Base-by-base conservation (phyloP, 1,139 yeast species). In the Blastobotrys arbuscula region DNA sequence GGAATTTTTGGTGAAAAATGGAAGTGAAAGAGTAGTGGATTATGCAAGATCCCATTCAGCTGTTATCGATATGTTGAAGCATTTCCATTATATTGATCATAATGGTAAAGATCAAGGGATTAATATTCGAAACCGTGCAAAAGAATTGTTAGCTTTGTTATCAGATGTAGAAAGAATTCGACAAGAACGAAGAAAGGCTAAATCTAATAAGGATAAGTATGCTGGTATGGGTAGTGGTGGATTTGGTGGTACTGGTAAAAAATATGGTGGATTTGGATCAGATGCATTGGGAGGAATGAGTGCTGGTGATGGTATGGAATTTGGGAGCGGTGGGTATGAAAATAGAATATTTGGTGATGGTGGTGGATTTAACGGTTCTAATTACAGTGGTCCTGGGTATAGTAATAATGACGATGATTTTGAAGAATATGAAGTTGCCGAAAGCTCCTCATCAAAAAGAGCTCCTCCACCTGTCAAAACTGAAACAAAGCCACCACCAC, bases 21-120 rank as follows among this genome's bases (percentile, higher is more conserved):
- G 98, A 1, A 80, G 92, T 33, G 98, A 94, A 67, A 75, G 97
- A 55, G 88, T 94, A 55, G 94, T 94, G 52, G 98, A 92, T 68
- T 97, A 92, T 57, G 90, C 95, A 3, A 77, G 97, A 51, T 79
- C 94, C 28, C 94, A 89, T 65, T 66, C 87, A 52, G 81, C 87
- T 18, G 76, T 90, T 51, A 81, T 92, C 54, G 86, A 85, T 53
- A 84, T 92, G 95, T 76, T 94, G 59, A 87, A 88, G 62, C 82
- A 89, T 23, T 94, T 92, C 78, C 97, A 90, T 66, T 94, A 88
- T 70, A 84, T 87, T 49, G 97, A 92, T 67, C 80, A 90, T 24
- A 87, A 88, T 65, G 97, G 97, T 37, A 81, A 92, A 59, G 99
- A 92, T 67, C 97, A 90, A 70, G 99, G 99, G 47, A 81, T 89